phyloP scores from a whole-genome alignment of 2,329 filamentous ascomycete genomes.

The Exserohilum rostratum region DNA sequence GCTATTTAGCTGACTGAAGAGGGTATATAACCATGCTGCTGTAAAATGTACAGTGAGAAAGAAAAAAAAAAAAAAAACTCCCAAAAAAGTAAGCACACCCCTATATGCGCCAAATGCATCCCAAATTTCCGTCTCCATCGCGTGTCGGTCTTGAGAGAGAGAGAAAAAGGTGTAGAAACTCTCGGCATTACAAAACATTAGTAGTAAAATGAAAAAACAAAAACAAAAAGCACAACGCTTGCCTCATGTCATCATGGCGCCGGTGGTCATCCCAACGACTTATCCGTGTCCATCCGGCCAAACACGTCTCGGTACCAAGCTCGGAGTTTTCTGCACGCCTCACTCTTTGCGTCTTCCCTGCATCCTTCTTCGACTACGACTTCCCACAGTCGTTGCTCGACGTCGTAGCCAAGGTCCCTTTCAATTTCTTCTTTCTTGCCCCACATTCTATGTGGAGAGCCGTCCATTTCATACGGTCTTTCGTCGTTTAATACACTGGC shows the following conservation, averaged over 20 bases:
- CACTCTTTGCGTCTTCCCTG: conserved; percentile 12
- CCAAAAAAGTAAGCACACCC: too few species aligned
- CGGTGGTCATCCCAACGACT: neutral
- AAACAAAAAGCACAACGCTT: neutral
- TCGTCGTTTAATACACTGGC: conserved; percentile 15
- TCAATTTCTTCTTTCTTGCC: conserved; percentile 15
- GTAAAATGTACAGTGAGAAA: neutral
- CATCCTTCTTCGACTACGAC: conserved; percentile 30
- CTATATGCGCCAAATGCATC: too few species aligned
- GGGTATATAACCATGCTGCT: neutral
- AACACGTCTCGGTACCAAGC: conserved; percentile 26
- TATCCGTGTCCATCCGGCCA: conserved; percentile 5
- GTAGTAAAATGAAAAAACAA: neutral
- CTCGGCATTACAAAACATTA: neutral
- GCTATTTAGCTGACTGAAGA: too few species aligned
- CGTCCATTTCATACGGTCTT: conserved; percentile 14
- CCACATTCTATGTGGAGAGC: conserved; percentile 29
- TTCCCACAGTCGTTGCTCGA: conserved; percentile 35
- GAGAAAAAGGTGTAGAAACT: too few species aligned
- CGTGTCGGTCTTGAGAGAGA: too few species aligned
- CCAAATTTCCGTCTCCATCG: neutral
- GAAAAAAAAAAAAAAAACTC: neutral
- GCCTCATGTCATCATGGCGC: neutral
- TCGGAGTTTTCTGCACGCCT: conserved; percentile 18
- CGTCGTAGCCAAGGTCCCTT: conserved; percentile 29